Evolutionary conservation across 2,329 filamentous ascomycete genomes (phyloP), one percentile per base, ranked within the genome.

Genomic region (Fusarium sp.): DNA sequence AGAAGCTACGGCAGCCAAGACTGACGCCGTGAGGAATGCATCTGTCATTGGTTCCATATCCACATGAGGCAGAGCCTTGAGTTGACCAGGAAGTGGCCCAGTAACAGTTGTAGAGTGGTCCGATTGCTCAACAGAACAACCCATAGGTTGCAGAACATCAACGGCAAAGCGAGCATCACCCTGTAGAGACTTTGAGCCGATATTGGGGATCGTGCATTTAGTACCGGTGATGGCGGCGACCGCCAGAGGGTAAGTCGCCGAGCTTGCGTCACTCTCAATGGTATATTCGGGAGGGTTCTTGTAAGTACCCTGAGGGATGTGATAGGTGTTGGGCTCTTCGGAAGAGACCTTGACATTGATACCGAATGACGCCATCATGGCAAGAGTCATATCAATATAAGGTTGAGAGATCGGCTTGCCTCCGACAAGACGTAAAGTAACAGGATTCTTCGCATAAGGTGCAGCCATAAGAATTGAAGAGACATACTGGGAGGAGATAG

Each of bases 11-110:
- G 96, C 96, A 27, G 94, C 96, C 48, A 99, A 86, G 7, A 97
- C 94, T 3, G 94, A 97, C 20, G 96, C 96, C 7, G 94, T 98
- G 55, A 99, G 86, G 85, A 99, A 99, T 51, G 96, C 96, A 80
- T 99, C 96, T 0, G 96, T 99, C 96, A 99, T 99, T 2, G 95
- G 92, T 80, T 98, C 96, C 96, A 99, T 99, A 76, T 99, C 94
- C 29, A 99, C 90, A 63, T 95, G 91, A 20, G 90, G 83, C 15
- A 99, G 83, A 1, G 93, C 91, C 73, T 90, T 90, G 41, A 99
- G 83, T 18, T 86, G 82, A 13, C 96, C 95, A 58, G 86, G 81
- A 4, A 87, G 81, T n/a, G 96, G 96, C 2, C 96, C 96, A 11
- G 92, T 97, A 11, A 99, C 96, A 0, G 94, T 98, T 2, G 96